These are phyloP conservation scores for Cryptococcus sp. DNA, from an alignment of 1,284 basidiomycete species.

Conservation along the genomic window DNA sequence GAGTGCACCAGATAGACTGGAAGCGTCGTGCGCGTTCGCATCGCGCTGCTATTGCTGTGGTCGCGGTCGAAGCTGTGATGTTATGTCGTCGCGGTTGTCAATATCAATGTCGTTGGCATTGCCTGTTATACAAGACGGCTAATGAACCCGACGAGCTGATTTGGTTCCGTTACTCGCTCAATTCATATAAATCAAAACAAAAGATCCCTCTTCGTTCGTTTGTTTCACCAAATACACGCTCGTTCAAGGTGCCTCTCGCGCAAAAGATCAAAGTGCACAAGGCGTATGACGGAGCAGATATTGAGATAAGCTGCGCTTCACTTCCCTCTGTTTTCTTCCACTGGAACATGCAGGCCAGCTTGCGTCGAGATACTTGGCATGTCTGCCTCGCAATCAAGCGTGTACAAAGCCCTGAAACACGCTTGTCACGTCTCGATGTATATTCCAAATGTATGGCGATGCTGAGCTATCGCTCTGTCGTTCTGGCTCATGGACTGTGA, in stretches of 20 bases:
- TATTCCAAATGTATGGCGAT: no score
- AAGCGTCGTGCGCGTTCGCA: conserved; percentile 5
- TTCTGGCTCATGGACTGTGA: no score
- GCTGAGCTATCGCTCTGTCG: no score
- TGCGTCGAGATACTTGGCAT: no score
- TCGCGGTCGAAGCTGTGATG: not conserved
- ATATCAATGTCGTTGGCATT: not conserved
- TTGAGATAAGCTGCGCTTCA: not conserved
- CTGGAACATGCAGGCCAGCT: no score
- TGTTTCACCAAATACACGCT: conserved; percentile 7
- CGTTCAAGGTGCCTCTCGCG: conserved; percentile 21
- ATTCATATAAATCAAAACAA: not conserved
- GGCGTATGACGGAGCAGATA: conserved; percentile 23
- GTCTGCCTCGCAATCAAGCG: no score
- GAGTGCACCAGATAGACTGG: conserved; percentile 6
- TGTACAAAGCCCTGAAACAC: no score
- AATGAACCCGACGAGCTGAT: not conserved
- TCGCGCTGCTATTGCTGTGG: not conserved
- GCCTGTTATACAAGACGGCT: not conserved
- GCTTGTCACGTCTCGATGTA: no score
- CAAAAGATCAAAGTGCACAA: conserved; percentile 14
- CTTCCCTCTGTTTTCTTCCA: no score
- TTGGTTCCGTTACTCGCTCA: not conserved
- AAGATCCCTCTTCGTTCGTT: not conserved
- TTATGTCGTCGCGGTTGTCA: not conserved